These are phyloP conservation scores for Hypseocharis bilobata DNA, from an alignment of 441 rosid genomes.

Conservation along the genomic window DNA sequence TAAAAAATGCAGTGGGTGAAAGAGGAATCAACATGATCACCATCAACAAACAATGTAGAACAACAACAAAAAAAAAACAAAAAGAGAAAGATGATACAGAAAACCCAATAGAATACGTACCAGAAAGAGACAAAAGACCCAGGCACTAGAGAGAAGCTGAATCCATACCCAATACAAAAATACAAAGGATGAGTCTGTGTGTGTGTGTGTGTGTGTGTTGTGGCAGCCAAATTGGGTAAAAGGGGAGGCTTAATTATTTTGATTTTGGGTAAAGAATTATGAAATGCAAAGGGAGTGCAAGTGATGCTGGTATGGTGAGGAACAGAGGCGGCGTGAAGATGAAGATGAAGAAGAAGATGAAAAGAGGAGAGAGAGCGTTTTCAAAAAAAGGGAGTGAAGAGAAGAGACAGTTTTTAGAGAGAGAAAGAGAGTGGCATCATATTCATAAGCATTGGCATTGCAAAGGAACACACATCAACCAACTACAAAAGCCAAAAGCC, in stretches of 20 bases:
- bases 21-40: neutral
- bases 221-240: neutral
- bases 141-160: constrained; percentile 22
- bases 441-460: constrained; percentile 3
- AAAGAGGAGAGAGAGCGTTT: constrained; percentile 24
- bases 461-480: too few species aligned
- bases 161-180: constrained; percentile 1
- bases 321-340: constrained; percentile 68
- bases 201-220: too few species aligned
- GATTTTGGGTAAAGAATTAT: neutral
- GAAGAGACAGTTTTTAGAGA: constrained; percentile 11
- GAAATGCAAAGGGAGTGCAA: constrained; percentile 48
- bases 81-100: too few species aligned
- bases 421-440: constrained; percentile 16
- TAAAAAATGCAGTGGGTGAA: neutral
- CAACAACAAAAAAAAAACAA: constrained; percentile 10
- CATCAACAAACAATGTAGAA: constrained; percentile 27
- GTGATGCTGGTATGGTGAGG: constrained; percentile 27
- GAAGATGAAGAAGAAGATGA: constrained; percentile 24
- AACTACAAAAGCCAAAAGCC: constrained; percentile 3
- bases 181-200: constrained; percentile 4
- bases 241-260: neutral
- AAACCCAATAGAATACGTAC: constrained; percentile 19
- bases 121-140: constrained; percentile 25
- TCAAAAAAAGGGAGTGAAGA: constrained; percentile 12